Percentiles rank a stretch among this genome's conserved stretches.
These are phyloP conservation scores for Taxawa tesnikishii DNA, from an alignment of 2,329 filamentous ascomycete species.

Conservation along the genomic window DNA sequence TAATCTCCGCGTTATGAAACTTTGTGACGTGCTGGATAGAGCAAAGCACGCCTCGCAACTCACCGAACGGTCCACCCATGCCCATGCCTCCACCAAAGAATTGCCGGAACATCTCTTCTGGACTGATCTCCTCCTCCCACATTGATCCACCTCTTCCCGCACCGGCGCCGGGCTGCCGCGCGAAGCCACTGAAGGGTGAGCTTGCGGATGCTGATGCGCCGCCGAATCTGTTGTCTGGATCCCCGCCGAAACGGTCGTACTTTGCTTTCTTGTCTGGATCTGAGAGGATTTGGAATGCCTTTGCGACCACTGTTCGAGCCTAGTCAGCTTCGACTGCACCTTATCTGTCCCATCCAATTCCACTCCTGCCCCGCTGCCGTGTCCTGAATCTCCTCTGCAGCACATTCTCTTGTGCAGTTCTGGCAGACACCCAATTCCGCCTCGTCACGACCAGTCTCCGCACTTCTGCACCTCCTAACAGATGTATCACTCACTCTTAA, in stretches of 20 bases:
- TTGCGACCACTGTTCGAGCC: slow-evolving; percentile 56
- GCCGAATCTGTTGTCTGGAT: slow-evolving; percentile 80
- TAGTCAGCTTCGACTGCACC: not conserved
- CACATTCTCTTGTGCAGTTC: no score
- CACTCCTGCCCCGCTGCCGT: no score
- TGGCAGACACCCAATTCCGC: no score
- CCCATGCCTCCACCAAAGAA: slow-evolving; percentile 77
- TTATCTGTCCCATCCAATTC: no score
- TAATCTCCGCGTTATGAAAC: no score
- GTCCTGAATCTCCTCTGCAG: no score
- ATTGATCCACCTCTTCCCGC: slow-evolving; percentile 37
- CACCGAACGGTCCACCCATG: slow-evolving; percentile 41
- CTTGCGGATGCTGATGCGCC: slow-evolving; percentile 42
- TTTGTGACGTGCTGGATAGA: slow-evolving; percentile 3
- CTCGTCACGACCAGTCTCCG: no score
- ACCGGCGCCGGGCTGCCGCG: slow-evolving; percentile 29
- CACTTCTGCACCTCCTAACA: no score
- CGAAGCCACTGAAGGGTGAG: slow-evolving; percentile 54
- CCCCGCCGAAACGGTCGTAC: slow-evolving; percentile 80
- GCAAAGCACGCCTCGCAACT: not conserved
- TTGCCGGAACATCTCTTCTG: slow-evolving; percentile 91
- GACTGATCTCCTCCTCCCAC: slow-evolving; percentile 87
- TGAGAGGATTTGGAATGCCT: slow-evolving; percentile 84
- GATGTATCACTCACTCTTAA: slow-evolving; percentile 57
- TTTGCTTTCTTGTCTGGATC: slow-evolving; percentile 87